Evolutionary conservation across 2,329 filamentous ascomycete genomes (phyloP).

Genomic region (Coniochaeta sp.): DNA sequence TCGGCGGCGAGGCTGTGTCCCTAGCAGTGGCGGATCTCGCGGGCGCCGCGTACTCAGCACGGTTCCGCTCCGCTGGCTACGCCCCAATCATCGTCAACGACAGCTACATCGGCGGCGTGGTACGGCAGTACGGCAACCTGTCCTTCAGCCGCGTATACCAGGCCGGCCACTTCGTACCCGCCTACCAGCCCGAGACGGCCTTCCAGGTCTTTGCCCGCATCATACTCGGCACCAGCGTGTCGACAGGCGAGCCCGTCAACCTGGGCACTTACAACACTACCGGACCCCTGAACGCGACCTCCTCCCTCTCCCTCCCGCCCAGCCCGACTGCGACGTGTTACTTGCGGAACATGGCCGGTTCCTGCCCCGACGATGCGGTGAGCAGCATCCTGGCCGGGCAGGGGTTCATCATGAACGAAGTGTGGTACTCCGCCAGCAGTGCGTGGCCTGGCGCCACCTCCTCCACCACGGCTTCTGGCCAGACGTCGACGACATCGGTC

Average conservation of each 20-base stretch:
- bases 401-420: constrained; percentile 53
- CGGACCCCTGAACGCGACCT: constrained; percentile 49
- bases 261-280: constrained; percentile 45
- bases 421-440: constrained; percentile 36
- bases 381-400: constrained; percentile 36
- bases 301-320: constrained; percentile 42
- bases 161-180: constrained; percentile 55
- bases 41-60: constrained; percentile 37
- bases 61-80: constrained; percentile 35
- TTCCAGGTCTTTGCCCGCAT: constrained; percentile 55
- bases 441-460: constrained; percentile 31
- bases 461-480: neutral
- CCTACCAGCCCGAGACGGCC: constrained; percentile 52
- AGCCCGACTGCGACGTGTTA: constrained; percentile 50
- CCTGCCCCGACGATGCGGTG: constrained; percentile 45
- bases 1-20: constrained; percentile 69
- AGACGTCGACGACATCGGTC: neutral
- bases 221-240: constrained; percentile 45
- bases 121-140: constrained; percentile 70
- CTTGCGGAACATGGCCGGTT: constrained; percentile 40
- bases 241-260: constrained; percentile 45
- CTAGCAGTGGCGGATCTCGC: constrained; percentile 48
- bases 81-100: constrained; percentile 57
- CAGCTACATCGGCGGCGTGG: constrained; percentile 61
- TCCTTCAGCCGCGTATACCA: constrained; percentile 61